Conservation (phyloP, 2,329 filamentous ascomycete species). For the Botrytis deweyae region DNA sequence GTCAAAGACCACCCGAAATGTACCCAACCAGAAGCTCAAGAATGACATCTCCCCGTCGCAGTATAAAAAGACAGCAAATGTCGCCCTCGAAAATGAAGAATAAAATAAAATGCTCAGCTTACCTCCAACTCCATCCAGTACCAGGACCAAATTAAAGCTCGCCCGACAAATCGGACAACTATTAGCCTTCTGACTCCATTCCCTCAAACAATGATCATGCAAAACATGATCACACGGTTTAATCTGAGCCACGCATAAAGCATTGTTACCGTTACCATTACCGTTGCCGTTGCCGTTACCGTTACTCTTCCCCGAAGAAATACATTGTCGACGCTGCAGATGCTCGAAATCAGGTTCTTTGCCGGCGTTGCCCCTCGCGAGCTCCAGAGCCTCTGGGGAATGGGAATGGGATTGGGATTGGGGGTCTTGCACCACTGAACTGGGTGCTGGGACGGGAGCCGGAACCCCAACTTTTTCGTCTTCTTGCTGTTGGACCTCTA, state of each 20-base stretch:
- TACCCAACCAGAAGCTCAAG: background rate
- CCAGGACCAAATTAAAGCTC: constrained; percentile 84
- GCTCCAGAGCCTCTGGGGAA: constrained; percentile 24
- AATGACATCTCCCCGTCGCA: too few relatives aligned
- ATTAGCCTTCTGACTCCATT: constrained; percentile 95
- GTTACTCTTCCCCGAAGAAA: constrained; percentile 28
- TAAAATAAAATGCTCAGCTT: constrained; percentile 42
- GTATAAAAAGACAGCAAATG: background rate
- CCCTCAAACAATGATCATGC: constrained; percentile 87
- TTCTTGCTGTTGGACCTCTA: background rate
- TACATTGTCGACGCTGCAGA: constrained; percentile 26
- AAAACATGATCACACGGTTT: constrained; percentile 85
- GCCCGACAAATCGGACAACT: constrained; percentile 96
- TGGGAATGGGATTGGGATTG: constrained; percentile 21
- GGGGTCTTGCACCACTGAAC: constrained; percentile 4
- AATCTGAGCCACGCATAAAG: constrained; percentile 52
- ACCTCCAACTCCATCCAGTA: constrained; percentile 80
- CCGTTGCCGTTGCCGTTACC: constrained; percentile 20
- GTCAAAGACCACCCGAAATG: background rate
- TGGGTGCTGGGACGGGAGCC: background rate
- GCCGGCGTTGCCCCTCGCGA: constrained; percentile 27
- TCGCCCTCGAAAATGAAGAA: background rate
- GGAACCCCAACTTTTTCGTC: constrained; percentile 8
- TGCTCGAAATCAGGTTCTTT: constrained; percentile 14
- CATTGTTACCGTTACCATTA: constrained; percentile 24